Base-by-base conservation (phyloP, 352 stramenopile genomes). In the Globisporangium recalcitrans region DNA sequence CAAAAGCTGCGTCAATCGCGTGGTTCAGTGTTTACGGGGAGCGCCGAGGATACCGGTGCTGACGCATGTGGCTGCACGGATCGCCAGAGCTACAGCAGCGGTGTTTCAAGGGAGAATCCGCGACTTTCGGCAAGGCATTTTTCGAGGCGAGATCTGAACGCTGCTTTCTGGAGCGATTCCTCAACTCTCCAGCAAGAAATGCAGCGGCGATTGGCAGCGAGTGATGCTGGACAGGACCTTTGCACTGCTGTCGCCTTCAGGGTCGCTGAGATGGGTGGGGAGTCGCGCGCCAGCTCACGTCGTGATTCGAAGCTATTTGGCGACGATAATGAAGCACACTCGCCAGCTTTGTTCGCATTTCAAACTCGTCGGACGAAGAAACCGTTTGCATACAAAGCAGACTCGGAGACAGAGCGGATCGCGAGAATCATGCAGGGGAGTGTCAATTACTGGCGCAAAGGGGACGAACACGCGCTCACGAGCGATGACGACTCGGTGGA, bases 381-480 rank as follows among this genome's bases (percentile, higher is more conserved):
- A 29, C 27, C n/a, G 1, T 22, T 65, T 24, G 9, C n/a, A 26
- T 67, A 38, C 36, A 57, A 58, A 53, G 36, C 55, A 10, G 77
- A 91, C 66, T 85, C 78, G 6, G 82, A 91, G 60, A 91, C 82
- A 0, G 82, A 91, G 53, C 78, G 82, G 27, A 91, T 91, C n/a
- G 82, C 82, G 40, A 69, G 80, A 19, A 91, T 91, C 55, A 91
- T 91, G 82, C 80, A 91, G 55, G 77, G 80, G 36, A 91, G 69
- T 22, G 59, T 90, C 60, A 71, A 73, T 0, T 85, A 87, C 51
- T 90, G 77, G 75, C 68, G 83, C 27, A 71, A 78, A 58, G 74
- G 84, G 10, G 68, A 77, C 3, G 73, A 80, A 1, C 47, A 48
- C 10, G 22, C 34, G 44, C 66, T 48, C 10, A 52, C 42, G 32